phyloP scores from a whole-genome alignment of 1,284 basidiomycete genomes.

The Microbotryum saponariae region DNA sequence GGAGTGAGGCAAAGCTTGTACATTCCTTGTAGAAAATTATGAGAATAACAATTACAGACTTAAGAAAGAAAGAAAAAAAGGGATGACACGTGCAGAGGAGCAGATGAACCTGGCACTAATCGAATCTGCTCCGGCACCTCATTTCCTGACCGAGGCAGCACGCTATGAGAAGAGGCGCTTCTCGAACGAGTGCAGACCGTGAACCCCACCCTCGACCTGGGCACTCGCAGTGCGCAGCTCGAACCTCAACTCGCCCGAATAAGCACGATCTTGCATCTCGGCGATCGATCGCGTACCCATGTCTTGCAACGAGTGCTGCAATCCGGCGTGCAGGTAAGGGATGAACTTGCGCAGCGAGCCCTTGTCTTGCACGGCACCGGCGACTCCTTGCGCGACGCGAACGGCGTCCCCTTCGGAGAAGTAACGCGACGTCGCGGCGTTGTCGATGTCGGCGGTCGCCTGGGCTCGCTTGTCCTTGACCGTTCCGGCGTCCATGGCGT shows the following conservation, averaged over 20 bases:
- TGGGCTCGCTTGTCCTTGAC: conserved; percentile 47
- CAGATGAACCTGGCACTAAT: no score
- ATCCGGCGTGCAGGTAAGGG: conserved; percentile 82
- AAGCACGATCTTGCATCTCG: conserved; percentile 58
- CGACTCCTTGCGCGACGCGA: conserved; percentile 96
- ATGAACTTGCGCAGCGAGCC: conserved; percentile 68
- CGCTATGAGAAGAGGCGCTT: conserved; percentile 53
- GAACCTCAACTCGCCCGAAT: conserved; percentile 66
- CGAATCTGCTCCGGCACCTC: no score
- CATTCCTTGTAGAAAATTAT: no score
- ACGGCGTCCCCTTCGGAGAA: conserved; percentile 91
- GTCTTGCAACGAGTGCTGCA: conserved; percentile 86
- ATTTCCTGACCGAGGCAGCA: neutral
- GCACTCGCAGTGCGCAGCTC: conserved; percentile 92
- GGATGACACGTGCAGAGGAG: no score
- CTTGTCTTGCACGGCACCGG: conserved; percentile 95
- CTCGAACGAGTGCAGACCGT: conserved; percentile 78
- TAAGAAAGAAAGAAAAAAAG: no score
- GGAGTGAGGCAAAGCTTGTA: no score
- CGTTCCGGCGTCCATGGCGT: conserved; percentile 70
- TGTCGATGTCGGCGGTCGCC: conserved; percentile 52
- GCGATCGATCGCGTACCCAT: conserved; percentile 67
- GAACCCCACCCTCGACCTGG: conserved; percentile 91
- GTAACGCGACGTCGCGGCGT: conserved; percentile 93
- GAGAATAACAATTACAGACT: no score